Evolutionary conservation across 2,329 filamentous ascomycete genomes (phyloP).

Genomic region (Fusarium odoratissimum): DNA sequence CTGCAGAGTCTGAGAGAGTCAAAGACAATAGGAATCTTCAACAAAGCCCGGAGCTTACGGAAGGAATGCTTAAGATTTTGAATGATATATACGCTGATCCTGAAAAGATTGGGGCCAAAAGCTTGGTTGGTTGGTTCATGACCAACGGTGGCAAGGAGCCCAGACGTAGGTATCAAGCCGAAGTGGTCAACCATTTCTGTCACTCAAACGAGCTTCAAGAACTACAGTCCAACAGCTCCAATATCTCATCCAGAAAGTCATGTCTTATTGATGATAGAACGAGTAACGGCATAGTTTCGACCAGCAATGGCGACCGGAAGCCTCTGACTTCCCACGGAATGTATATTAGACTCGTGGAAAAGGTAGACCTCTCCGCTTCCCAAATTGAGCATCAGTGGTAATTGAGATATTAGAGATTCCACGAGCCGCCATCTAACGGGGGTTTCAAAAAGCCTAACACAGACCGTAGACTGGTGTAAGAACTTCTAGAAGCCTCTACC

Average conservation of each 20-base stretch:
- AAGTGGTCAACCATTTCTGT: background rate
- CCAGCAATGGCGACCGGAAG: fast-evolving
- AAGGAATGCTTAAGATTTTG: background rate
- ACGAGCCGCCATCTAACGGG: background rate
- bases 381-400: background rate
- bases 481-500: fast-evolving
- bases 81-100: background rate
- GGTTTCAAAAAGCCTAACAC: fast-evolving
- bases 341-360: background rate
- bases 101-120: fast-evolving
- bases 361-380: background rate
- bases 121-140: background rate
- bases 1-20: fast-evolving
- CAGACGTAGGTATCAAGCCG: background rate
- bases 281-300: fast-evolving
- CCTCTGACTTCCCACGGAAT: background rate
- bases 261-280: background rate
- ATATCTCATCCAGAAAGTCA: fast-evolving
- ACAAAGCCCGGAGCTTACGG: background rate
- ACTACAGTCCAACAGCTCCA: fast-evolving
- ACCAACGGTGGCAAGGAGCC: background rate
- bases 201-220: background rate
- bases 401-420: background rate
- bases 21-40: background rate
- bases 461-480: background rate